Evolutionary conservation across 108 stramenopile genomes (phyloP).

Genomic region (Cyclotella baltica): DNA sequence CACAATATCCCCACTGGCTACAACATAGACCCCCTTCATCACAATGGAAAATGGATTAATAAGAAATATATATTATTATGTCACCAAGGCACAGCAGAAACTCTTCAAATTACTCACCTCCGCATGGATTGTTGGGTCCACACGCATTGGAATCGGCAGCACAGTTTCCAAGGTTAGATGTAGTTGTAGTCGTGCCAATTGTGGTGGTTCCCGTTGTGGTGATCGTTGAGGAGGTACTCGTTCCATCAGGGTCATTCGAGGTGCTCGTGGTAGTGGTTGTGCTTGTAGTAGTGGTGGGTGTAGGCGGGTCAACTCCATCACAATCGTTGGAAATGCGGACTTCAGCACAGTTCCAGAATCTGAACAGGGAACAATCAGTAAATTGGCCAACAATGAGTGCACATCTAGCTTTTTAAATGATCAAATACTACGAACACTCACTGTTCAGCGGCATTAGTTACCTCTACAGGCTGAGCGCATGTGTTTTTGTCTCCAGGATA

Average conservation of each 20-base stretch:
- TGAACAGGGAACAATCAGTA: too few species aligned
- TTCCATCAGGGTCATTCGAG: not conserved
- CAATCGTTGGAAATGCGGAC: too few species aligned
- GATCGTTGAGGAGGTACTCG: not conserved
- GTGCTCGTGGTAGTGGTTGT: constrained; percentile 11
- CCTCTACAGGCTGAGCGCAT: constrained; percentile 32
- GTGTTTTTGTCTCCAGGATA: constrained; percentile 12
- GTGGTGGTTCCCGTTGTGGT: not conserved
- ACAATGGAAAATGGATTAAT: too few species aligned
- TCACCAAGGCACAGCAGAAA: too few species aligned
- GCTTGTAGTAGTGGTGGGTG: constrained; percentile 6
- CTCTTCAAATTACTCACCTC: too few species aligned
- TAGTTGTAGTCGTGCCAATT: not conserved
- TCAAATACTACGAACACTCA: too few species aligned
- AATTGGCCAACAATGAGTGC: too few species aligned
- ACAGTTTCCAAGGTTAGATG: constrained; percentile 1
- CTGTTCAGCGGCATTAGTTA: constrained; percentile 35
- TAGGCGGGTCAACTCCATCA: not conserved
- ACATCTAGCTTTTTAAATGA: too few species aligned
- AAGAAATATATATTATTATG: too few species aligned
- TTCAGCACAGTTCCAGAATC: too few species aligned
- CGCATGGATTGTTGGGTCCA: constrained; percentile 28
- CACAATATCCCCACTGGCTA: constrained; percentile 51
- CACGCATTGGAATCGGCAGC: constrained; percentile 8
- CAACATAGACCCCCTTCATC: too few species aligned